A percentile compares a stretch with the other conserved stretches of the same genome.
Conservation (phyloP, 1,284 basidiomycete genomes). For the Rhodotorula sp. region DNA sequence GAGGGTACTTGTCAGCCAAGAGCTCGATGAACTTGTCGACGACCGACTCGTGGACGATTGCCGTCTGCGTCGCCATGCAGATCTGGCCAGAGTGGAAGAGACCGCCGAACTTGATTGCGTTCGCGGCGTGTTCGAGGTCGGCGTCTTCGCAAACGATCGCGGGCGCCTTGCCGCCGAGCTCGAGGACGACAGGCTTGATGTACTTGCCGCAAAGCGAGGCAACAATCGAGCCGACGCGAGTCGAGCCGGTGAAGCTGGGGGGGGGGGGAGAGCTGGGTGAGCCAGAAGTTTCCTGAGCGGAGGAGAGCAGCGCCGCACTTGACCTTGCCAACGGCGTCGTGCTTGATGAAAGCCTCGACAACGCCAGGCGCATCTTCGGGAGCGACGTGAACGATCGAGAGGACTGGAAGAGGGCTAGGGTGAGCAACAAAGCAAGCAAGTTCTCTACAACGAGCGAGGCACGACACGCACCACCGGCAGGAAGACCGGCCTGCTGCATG, state of each 20-base stretch:
- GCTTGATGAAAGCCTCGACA: slow-evolving; percentile 57
- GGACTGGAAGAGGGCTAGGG: slow-evolving; percentile 47
- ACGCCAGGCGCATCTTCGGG: slow-evolving; percentile 54
- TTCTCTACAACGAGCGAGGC: too few relatives aligned
- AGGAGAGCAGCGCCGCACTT: slow-evolving; percentile 41
- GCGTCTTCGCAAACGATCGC: slow-evolving; percentile 61
- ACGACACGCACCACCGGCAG: slow-evolving; percentile 50
- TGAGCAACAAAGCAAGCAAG: too few relatives aligned
- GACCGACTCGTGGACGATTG: slow-evolving; percentile 41
- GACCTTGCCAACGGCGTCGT: slow-evolving; percentile 56
- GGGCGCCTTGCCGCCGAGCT: slow-evolving; percentile 54
- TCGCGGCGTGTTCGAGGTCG: slow-evolving; percentile 53
- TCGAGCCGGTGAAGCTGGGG: slow-evolving; percentile 52
- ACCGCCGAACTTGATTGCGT: slow-evolving; percentile 57
- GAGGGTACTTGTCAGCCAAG: slow-evolving; percentile 18
- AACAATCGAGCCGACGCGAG: slow-evolving; percentile 48
- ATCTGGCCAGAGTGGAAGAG: slow-evolving; percentile 62
- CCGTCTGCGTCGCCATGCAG: slow-evolving; percentile 33
- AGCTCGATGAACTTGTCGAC: slow-evolving; percentile 37
- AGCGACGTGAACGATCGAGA: slow-evolving; percentile 61
- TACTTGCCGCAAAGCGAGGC: slow-evolving; percentile 48
- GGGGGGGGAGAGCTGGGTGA: not conserved
- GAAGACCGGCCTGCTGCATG: slow-evolving; percentile 58
- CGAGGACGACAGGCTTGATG: slow-evolving; percentile 51
- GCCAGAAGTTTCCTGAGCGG: not conserved